A percentile compares a stretch with the other conserved stretches of the same genome.
These are phyloP conservation scores for Ustilago sp. DNA, from an alignment of 1,284 basidiomycete species.

Conservation along the genomic window DNA sequence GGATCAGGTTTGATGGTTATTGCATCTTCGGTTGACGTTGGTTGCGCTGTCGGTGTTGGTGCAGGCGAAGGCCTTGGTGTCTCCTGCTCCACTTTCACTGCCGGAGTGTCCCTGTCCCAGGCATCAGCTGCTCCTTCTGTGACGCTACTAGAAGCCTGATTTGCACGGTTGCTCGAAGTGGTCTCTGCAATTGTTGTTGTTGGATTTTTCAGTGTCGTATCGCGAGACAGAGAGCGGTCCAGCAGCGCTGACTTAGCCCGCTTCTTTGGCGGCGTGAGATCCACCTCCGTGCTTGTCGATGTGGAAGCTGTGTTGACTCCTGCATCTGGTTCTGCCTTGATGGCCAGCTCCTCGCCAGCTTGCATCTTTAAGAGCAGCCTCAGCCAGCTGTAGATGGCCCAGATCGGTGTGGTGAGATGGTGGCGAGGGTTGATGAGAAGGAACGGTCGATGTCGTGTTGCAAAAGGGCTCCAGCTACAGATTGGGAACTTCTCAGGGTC, in stretches of 20 bases:
- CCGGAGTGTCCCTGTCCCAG: neutral
- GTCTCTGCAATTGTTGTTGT: neutral
- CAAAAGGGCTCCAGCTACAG: neutral
- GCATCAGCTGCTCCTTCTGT: neutral
- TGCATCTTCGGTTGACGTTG: neutral
- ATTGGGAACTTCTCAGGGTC: conserved; percentile 30
- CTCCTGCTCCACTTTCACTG: conserved; percentile 8
- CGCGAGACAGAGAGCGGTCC: conserved; percentile 9
- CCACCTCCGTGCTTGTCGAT: conserved; percentile 14
- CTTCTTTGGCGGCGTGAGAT: conserved; percentile 29
- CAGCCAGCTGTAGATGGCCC: neutral
- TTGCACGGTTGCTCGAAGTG: neutral
- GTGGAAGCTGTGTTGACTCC: neutral
- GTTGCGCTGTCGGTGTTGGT: neutral
- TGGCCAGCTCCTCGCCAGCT: neutral
- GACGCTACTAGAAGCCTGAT: neutral
- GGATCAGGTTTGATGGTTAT: conserved; percentile 9
- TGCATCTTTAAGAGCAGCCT: neutral
- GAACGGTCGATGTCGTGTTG: conserved; percentile 11
- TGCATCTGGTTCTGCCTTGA: neutral
- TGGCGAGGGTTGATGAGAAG: neutral
- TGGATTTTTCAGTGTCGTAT: neutral
- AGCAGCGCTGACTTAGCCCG: conserved; percentile 26
- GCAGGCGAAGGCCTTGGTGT: neutral
- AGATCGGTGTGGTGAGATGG: neutral